Conservation (phyloP, 2,329 filamentous ascomycete genomes). For the Aphanocladium album region DNA sequence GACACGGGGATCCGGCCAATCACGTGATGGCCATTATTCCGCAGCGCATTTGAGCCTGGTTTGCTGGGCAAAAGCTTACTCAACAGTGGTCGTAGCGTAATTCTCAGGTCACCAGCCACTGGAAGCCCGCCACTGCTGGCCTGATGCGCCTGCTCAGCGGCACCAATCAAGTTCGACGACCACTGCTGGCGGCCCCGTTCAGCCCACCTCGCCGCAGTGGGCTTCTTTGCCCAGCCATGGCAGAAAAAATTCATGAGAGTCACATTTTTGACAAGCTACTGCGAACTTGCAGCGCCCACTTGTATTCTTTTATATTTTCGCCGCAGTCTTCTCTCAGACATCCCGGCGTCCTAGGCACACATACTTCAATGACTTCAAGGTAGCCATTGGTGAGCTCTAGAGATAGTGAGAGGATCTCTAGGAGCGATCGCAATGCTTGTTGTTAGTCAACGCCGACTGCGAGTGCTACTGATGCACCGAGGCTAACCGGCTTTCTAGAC, state of each 20-base stretch:
- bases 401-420: slow-evolving; percentile 75
- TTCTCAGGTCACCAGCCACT: neutral
- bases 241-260: slow-evolving; percentile 13
- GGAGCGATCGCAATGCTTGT: slow-evolving; percentile 56
- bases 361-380: slow-evolving; percentile 54
- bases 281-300: neutral
- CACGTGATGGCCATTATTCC: slow-evolving; percentile 29
- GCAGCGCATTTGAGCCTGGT: neutral
- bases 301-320: slow-evolving; percentile 1
- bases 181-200: neutral
- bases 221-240: slow-evolving; percentile 3
- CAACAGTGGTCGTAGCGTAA: neutral
- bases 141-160: neutral
- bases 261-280: slow-evolving; percentile 6
- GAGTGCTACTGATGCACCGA: slow-evolving; percentile 15
- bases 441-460: slow-evolving; percentile 36
- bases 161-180: neutral
- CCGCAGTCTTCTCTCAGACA: neutral
- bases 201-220: slow-evolving; percentile 1
- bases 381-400: slow-evolving; percentile 71
- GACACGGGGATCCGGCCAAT: slow-evolving; percentile 29
- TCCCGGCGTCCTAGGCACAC: neutral
- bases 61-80: neutral
- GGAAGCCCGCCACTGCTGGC: neutral
- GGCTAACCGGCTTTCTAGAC: slow-evolving; percentile 38